A percentile compares a stretch with the other conserved stretches of the same genome.
phyloP scores from a whole-genome alignment of 805 yeast species.

The Pichia paraexigua region DNA sequence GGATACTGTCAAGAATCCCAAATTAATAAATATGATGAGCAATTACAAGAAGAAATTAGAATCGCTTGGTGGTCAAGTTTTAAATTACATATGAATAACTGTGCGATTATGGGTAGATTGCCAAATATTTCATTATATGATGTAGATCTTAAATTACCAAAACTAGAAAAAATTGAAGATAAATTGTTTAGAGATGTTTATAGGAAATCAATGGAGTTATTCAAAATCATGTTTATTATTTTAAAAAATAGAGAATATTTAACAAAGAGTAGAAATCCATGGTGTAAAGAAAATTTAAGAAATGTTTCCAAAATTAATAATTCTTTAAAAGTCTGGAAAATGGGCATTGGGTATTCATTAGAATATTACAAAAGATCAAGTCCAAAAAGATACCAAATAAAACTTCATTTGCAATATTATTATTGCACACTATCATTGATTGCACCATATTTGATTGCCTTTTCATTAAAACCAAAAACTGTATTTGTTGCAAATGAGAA shows the following conservation, averaged over 20 bases:
- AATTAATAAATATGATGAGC: conserved; percentile 10
- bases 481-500: conserved; percentile 21
- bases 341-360: conserved; percentile 15
- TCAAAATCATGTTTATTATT: conserved; percentile 25
- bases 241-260: conserved; percentile 26
- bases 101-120: conserved; percentile 31
- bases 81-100: conserved; percentile 26
- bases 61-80: conserved; percentile 32
- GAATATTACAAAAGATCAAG: conserved; percentile 11
- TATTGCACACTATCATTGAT: conserved; percentile 26
- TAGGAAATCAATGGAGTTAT: conserved; percentile 20
- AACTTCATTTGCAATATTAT: conserved; percentile 26
- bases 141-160: conserved; percentile 28
- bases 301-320: conserved; percentile 24
- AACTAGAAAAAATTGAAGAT: conserved; percentile 11
- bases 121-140: conserved; percentile 29
- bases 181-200: conserved; percentile 15
- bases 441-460: conserved; percentile 29
- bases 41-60: conserved; percentile 20
- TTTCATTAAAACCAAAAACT: conserved; percentile 19
- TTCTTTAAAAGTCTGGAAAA: conserved; percentile 20
- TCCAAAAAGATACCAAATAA: conserved; percentile 24
- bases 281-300: conserved; percentile 26
- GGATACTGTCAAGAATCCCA: conserved; percentile 30
- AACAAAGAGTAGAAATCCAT: conserved; percentile 21